Percentiles rank a stretch among this genome's conserved stretches.
phyloP scores from a whole-genome alignment of 1,284 basidiomycete genomes.

The Microbotryum scabiosae region DNA sequence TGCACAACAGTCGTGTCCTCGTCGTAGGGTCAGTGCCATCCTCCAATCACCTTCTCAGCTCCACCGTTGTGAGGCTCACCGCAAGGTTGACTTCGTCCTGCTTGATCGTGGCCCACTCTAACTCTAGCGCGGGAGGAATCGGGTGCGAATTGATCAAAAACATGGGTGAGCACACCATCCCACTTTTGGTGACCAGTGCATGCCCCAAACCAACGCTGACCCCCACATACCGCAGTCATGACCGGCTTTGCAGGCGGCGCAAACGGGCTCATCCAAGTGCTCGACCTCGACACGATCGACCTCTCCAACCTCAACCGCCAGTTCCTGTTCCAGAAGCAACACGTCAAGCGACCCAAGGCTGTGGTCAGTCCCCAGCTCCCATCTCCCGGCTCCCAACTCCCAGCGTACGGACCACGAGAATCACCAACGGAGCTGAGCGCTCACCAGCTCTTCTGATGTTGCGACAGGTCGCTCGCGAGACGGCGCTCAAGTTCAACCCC shows the following conservation, averaged over 20 bases:
- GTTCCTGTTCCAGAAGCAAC: slow-evolving; percentile 94
- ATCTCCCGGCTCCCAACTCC: too few relatives aligned
- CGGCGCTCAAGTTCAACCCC: slow-evolving; percentile 86
- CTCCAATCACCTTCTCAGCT: not conserved
- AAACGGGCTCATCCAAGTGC: slow-evolving; percentile 33
- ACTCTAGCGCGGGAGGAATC: slow-evolving; percentile 46
- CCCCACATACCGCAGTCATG: slow-evolving; percentile 39
- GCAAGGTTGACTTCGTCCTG: not conserved
- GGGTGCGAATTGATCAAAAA: slow-evolving; percentile 98
- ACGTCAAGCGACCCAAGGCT: slow-evolving; percentile 94
- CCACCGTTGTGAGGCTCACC: not conserved
- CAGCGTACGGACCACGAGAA: not conserved
- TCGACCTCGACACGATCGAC: slow-evolving; percentile 98
- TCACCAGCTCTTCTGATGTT: too few relatives aligned
- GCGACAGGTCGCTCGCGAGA: slow-evolving; percentile 70
- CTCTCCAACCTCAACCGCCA: slow-evolving; percentile 96
- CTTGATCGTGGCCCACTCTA: not conserved
- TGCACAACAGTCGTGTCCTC: slow-evolving; percentile 25
- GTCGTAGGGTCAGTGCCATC: slow-evolving; percentile 30
- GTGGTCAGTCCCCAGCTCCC: slow-evolving; percentile 49
- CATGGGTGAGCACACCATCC: slow-evolving; percentile 55
- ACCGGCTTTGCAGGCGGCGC: slow-evolving; percentile 18
- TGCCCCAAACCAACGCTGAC: slow-evolving; percentile 15
- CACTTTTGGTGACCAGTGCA: not conserved
- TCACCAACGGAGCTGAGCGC: not conserved